Evolutionary conservation across 1,284 basidiomycete species (phyloP), one percentile per base, ranked within the genome.

Genomic region (Heterobasidion parviporum): DNA sequence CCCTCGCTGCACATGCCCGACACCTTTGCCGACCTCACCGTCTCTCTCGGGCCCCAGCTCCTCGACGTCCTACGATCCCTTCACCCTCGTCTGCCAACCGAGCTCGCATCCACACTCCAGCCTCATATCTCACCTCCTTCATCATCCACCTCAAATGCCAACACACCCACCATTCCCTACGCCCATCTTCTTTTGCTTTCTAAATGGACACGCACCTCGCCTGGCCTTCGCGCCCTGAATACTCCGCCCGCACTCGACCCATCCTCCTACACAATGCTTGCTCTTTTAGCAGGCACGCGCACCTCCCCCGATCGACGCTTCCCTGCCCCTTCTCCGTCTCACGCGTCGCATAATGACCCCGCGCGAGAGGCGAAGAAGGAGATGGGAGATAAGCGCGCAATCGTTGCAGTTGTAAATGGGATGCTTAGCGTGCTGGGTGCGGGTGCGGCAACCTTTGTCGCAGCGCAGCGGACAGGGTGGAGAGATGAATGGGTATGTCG

Each of bases 291-390:
- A 16, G 89, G 89, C 33, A 78, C 84, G 3, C 79, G 75, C 38
- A 85, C 88, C 15, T 85, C 85, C 6, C 89, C 89, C 14, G 81
- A 87, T 56, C 79, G 85, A 52, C 80, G 76, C 50, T 85, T 88
- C 58, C 82, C 83, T 35, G 63, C 69, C 32, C 77, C 77, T 59
- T 58, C 66, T 3, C 54, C 32, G 16, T 74, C 74, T 15, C 26
- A 26, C 26, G 4, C 26, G 26, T 26, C 26, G 26, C 26, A 26
- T 10, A 32, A 18, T 67, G 73, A 74, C 47, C 72, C 74, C 33
- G 76, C 63, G 48, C 56, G 74, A 57, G 68, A 75, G 50, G 74
- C 70, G 49, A 72, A 74, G 48, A 66, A 74, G 50, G 75, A 70
- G 54, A 69, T 71, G 34, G 74, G 74, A 44, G 87, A 91, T 59